Evolutionary conservation across 2,329 filamentous ascomycete species (phyloP).

Genomic region (Trichoderma sp.): DNA sequence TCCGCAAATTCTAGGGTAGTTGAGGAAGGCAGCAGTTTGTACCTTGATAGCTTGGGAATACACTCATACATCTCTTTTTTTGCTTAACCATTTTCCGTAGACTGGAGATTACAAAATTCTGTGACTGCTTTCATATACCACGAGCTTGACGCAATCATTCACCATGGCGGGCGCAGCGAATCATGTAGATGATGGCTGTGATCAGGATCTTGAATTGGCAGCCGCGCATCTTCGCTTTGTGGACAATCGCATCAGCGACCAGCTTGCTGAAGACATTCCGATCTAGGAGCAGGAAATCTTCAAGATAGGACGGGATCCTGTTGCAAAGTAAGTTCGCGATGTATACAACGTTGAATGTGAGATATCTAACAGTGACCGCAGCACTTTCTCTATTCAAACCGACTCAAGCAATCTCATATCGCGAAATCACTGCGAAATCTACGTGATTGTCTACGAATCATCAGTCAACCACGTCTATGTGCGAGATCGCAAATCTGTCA

Average conservation of each 20-base stretch:
- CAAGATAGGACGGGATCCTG: constrained; percentile 43
- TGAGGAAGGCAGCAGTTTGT: not conserved
- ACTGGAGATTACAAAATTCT: not conserved
- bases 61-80: not conserved
- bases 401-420: constrained; percentile 50
- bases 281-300: constrained; percentile 40
- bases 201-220: constrained; percentile 25
- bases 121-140: not conserved
- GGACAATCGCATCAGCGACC: constrained; percentile 34
- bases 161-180: not conserved
- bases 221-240: constrained; percentile 36
- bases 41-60: not conserved
- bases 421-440: constrained; percentile 59
- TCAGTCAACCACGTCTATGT: constrained; percentile 54
- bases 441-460: constrained; percentile 56
- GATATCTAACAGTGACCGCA: constrained; percentile 31
- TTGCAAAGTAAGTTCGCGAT: constrained; percentile 40
- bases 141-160: not conserved
- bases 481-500: constrained; percentile 58
- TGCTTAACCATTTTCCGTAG: not conserved
- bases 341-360: not conserved
- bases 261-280: constrained; percentile 36
- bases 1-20: constrained; percentile 5
- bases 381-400: constrained; percentile 46
- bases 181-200: not conserved